Base-by-base conservation (phyloP, 1,284 basidiomycete species). In the Sporisorium exsertum region DNA sequence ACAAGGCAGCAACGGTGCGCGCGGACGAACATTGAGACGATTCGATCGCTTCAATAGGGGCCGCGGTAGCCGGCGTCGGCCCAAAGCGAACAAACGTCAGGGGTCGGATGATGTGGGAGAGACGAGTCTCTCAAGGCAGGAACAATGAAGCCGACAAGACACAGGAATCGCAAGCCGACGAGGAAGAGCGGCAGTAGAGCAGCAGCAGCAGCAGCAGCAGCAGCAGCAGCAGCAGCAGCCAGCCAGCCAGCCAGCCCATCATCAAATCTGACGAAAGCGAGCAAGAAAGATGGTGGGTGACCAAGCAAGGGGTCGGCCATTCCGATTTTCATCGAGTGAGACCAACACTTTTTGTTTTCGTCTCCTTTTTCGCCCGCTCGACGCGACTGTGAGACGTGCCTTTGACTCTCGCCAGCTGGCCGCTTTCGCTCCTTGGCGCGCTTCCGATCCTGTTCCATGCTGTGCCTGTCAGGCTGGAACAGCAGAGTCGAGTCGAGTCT, bases 291-390 rank as follows among this genome's bases (percentile, higher is more conserved):
- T 15, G n/a, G 46, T 45, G 43, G 8, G 45, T 18, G 27, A 49
- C 16, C 27, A 53, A 53, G 51, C 51, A 53, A 53, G 51, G 35
- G 51, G 51, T 35, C 22, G 33, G 33, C 33, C 22, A 18, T 33
- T 15, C 27, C 32, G 22, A 26, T 40, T 37, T 37, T 26, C 46
- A 37, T 10, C n/a, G n/a, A 13, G 37, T 42, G 53, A 55, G 42
- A 55, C 53, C 53, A 55, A 55, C 53, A 55, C 53, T 55, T 45
- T 56, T 56, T 45, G 2, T 20, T 15, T 22, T 47, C 24, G 5
- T n/a, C n/a, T n/a, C 9, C 16, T 27, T 27, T 27, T 16, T 26
- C 3, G 20, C 20, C 24, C 22, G 20, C 47, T 29, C 29, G 45
- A 26, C 26, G 45, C 45, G 45, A 9, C 45, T 47, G n/a, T 24